phyloP scores from a whole-genome alignment of 768 basidiomycete species.

The Kwoniella dejecticola region DNA sequence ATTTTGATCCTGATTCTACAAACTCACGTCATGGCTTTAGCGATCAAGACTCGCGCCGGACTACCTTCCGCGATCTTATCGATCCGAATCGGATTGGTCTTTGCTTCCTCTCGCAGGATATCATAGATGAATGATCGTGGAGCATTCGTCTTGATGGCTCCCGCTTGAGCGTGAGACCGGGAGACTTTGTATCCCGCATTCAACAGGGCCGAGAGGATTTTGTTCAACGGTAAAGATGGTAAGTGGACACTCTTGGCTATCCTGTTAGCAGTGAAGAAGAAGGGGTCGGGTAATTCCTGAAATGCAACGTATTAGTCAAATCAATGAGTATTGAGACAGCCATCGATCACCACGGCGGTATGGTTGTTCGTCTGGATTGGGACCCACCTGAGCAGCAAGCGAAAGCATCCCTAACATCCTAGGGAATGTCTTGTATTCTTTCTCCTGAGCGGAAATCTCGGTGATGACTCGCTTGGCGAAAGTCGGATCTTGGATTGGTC shows the following conservation, averaged over 20 bases:
- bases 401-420: constrained; percentile 96
- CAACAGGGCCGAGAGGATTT: constrained; percentile 70
- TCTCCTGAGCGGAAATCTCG: constrained; percentile 67
- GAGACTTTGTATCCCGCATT: constrained; percentile 82
- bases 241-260: constrained; percentile 33
- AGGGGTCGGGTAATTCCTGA: constrained; percentile 44
- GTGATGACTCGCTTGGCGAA: constrained; percentile 76
- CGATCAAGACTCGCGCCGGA: constrained; percentile 70
- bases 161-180: constrained; percentile 84
- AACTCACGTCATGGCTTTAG: constrained; percentile 68
- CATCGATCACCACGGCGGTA: not conserved
- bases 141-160: constrained; percentile 89
- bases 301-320: not conserved
- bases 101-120: constrained; percentile 81
- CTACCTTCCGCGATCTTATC: constrained; percentile 76
- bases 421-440: constrained; percentile 72
- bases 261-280: constrained; percentile 47
- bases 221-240: constrained; percentile 23
- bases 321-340: too few species aligned
- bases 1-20: not conserved
- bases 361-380: not conserved
- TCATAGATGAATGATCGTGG: constrained; percentile 72
- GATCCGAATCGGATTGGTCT: constrained; percentile 76
- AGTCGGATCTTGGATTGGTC: constrained; percentile 72
- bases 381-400: constrained; percentile 76